These are phyloP conservation scores for Ceratocystis cacaofunesta DNA, from an alignment of 2,329 filamentous ascomycete species.

Conservation along the genomic window DNA sequence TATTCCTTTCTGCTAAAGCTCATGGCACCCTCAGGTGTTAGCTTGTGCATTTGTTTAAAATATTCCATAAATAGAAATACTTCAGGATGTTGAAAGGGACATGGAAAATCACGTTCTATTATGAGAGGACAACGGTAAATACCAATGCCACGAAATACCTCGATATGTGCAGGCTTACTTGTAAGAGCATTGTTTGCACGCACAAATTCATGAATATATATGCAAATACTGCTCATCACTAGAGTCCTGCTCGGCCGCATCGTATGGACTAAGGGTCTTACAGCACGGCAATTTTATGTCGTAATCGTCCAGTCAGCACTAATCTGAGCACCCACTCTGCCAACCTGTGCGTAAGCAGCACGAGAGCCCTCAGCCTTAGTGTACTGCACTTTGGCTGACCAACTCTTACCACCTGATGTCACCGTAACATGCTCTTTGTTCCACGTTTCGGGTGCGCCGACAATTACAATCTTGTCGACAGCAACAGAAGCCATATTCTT, in stretches of 20 bases:
- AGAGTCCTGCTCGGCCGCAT: neutral
- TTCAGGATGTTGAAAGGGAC: neutral
- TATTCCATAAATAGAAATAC: neutral
- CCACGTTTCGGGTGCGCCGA: slow-evolving; percentile 66
- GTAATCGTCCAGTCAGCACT: slow-evolving; percentile 39
- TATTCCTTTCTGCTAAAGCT: neutral
- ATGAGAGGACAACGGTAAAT: no score
- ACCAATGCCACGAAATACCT: no score
- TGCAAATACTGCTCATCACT: neutral
- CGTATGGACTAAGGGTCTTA: neutral
- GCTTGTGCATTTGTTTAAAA: neutral
- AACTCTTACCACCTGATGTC: slow-evolving; percentile 37
- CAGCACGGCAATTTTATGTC: slow-evolving; percentile 18
- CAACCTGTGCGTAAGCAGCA: slow-evolving; percentile 39
- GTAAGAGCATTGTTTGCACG: no score
- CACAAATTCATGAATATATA: neutral
- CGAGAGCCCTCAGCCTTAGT: slow-evolving; percentile 31
- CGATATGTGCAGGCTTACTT: no score
- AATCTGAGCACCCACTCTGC: slow-evolving; percentile 36
- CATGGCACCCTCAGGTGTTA: neutral
- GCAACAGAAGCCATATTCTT: slow-evolving; percentile 64
- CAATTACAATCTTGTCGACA: slow-evolving; percentile 71
- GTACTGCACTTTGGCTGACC: slow-evolving; percentile 47
- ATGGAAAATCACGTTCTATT: no score
- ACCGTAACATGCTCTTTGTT: slow-evolving; percentile 44